Evolutionary conservation across 345 rosid genomes (phyloP), one percentile per base, ranked within the genome.

Genomic region (Capsella bursapastoris): DNA sequence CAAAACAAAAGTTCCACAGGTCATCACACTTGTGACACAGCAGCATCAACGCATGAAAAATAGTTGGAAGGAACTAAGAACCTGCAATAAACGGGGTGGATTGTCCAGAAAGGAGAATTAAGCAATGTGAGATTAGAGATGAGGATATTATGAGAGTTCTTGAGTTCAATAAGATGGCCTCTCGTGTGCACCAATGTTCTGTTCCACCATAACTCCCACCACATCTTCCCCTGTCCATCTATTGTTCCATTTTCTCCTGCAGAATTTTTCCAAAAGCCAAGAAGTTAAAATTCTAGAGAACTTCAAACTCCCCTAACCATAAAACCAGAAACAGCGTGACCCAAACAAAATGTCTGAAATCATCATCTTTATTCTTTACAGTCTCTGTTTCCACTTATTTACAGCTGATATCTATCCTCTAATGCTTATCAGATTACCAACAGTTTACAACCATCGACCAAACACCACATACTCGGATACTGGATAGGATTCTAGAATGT

Each of bases 171-270:
- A 22, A 96, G 91, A 78, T 90, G 99, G 64, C 99, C 99, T 84
- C 99, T 90, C 31, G 98, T 96, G 75, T 88, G 86, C 66, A 84
- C 75, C 82, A 96, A 55, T 38, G 94, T 96, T 82, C 89, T 86
- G 77, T 92, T 96, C 99, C 99, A 90, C 99, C 99, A 95, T 74
- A 89, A 80, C 12, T 92, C 97, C 99, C 98, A 95, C 99, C 98
- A 96, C 92, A 90, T 92, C 70, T 78, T 87, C 68, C 99, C 99
- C 75, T 90, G 98, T 50, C 99, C 99, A 74, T 95, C 98, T 14
- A 96, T 84, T 16, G 96, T 92, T 32, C 97, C 99, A 57, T 96
- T 96, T 44, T 89, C 75, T 71, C 99, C 99, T 92, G 86, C 67
- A 79, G 27, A 6, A 5, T n/a, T 25, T 40, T 38, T 7, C 10